A percentile compares a stretch with the other conserved stretches of the same genome.
Conservation (phyloP, 2,329 filamentous ascomycete genomes). For the Monosporascus sp. region DNA sequence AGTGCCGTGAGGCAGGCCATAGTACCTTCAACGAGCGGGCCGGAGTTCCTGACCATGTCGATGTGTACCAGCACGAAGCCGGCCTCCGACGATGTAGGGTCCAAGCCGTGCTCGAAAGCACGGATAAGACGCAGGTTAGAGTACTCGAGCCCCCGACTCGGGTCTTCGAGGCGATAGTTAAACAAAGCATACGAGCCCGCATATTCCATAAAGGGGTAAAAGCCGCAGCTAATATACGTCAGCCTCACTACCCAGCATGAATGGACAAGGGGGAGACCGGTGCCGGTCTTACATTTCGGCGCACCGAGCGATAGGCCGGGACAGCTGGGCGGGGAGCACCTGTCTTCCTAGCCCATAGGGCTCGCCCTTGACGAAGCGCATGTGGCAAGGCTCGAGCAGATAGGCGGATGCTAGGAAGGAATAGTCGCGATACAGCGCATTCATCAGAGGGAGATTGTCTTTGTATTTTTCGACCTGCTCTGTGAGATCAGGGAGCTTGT, state of each 20-base stretch:
- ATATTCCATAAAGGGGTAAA: conserved; percentile 92
- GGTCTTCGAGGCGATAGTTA: conserved; percentile 61
- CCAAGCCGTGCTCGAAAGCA: conserved; percentile 85
- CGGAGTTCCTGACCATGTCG: conserved; percentile 89
- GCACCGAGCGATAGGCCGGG: conserved; percentile 77
- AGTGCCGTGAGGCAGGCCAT: conserved; percentile 54
- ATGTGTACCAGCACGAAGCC: conserved; percentile 96
- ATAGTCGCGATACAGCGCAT: conserved; percentile 87
- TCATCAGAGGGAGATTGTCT: conserved; percentile 72
- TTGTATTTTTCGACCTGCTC: conserved; percentile 66
- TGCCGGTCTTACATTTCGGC: conserved; percentile 69
- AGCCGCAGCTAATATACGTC: conserved; percentile 48
- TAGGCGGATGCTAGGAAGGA: conserved; percentile 87
- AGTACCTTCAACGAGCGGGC: conserved; percentile 68
- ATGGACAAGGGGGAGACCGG: background rate
- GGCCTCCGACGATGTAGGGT: conserved; percentile 82
- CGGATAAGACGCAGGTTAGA: conserved; percentile 77
- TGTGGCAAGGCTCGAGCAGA: conserved; percentile 85
- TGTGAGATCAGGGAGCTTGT: conserved; percentile 74
- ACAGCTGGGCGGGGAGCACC: conserved; percentile 66
- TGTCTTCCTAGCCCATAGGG: conserved; percentile 75
- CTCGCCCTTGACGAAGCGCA: conserved; percentile 64
- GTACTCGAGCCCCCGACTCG: conserved; percentile 52
- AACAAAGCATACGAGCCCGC: conserved; percentile 64
- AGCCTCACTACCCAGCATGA: too few relatives aligned